These are phyloP conservation scores for Peronospora farinosa DNA, from an alignment of 352 stramenopile genomes.

Conservation along the genomic window DNA sequence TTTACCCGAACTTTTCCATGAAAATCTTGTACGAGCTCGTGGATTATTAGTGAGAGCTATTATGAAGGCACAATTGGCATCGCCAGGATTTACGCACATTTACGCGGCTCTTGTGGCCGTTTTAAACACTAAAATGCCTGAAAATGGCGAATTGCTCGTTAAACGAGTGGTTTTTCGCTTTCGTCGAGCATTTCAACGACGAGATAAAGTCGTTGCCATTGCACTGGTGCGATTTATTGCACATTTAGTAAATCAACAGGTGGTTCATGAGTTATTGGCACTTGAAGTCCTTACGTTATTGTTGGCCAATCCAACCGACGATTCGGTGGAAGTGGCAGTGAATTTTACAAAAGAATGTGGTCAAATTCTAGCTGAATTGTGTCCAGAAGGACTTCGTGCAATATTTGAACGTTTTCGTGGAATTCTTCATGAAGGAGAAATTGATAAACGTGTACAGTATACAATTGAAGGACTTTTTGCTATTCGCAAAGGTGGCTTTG, in stretches of 20 bases:
- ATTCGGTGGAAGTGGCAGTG: conserved; percentile 97
- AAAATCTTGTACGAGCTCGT: conserved; percentile 95
- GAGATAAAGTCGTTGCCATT: conserved; percentile 93
- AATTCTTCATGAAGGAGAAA: conserved; percentile 95
- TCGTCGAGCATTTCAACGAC: conserved; percentile 92
- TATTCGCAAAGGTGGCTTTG: conserved; percentile 93
- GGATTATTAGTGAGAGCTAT: conserved; percentile 92
- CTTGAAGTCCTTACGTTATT: conserved; percentile 96
- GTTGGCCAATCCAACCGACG: conserved; percentile 95
- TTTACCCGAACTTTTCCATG: conserved; percentile 93
- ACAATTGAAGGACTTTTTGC: conserved; percentile 97
- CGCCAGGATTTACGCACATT: conserved; percentile 93
- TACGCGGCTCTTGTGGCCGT: conserved; percentile 96
- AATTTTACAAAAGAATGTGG: conserved; percentile 96
- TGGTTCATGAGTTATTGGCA: conserved; percentile 95
- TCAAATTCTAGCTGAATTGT: conserved; percentile 78
- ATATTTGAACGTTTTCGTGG: conserved; percentile 96
- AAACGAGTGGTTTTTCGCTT: conserved; percentile 94
- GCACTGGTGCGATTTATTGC: conserved; percentile 95
- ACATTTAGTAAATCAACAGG: conserved; percentile 98
- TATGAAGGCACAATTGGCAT: conserved; percentile 94
- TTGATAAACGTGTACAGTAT: conserved; percentile 98
- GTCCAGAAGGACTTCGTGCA: conserved; percentile 87
- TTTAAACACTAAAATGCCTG: conserved; percentile 98
- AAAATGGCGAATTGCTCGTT: conserved; percentile 94